Evolutionary conservation across 148 eudicot genomes (phyloP).

Genomic region (Persicaria maculosa): DNA sequence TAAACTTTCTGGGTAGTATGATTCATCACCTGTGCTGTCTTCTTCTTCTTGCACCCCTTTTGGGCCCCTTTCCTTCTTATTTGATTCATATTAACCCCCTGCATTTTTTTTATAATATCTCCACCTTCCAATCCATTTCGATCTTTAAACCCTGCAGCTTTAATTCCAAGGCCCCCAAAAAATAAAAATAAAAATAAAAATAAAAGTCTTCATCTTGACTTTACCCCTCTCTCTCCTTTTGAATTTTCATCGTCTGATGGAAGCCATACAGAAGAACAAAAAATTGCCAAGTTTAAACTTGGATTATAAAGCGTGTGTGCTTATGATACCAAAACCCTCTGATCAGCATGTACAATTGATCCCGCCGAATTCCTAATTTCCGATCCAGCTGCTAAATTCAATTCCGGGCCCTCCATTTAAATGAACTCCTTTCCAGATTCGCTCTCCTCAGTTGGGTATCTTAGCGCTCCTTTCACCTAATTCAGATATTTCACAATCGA

Average conservation of each 20-base stretch:
- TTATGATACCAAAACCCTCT: neutral
- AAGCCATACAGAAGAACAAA: neutral
- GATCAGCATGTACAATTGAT: neutral
- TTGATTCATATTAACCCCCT: neutral
- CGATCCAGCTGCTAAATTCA: neutral
- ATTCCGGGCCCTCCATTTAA: neutral
- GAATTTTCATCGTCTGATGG: neutral
- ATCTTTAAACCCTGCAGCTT: neutral
- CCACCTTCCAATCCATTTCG: neutral
- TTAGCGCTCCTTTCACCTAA: neutral
- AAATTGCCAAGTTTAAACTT: neutral
- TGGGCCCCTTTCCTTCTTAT: neutral
- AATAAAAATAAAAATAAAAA: neutral
- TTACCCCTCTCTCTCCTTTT: neutral
- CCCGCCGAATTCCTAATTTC: neutral
- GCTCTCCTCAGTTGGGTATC: neutral
- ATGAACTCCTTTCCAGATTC: slow-evolving; percentile 1
- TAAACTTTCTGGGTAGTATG: slow-evolving; percentile 3
- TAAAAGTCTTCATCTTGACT: neutral
- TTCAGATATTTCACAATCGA: neutral
- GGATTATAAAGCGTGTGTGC: neutral
- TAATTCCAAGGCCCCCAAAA: neutral
- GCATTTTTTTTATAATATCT: neutral
- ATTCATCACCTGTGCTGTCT: neutral
- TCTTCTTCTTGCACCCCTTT: neutral